These are phyloP conservation scores for Breynia disticha DNA, from an alignment of 441 rosid species.

Conservation along the genomic window DNA sequence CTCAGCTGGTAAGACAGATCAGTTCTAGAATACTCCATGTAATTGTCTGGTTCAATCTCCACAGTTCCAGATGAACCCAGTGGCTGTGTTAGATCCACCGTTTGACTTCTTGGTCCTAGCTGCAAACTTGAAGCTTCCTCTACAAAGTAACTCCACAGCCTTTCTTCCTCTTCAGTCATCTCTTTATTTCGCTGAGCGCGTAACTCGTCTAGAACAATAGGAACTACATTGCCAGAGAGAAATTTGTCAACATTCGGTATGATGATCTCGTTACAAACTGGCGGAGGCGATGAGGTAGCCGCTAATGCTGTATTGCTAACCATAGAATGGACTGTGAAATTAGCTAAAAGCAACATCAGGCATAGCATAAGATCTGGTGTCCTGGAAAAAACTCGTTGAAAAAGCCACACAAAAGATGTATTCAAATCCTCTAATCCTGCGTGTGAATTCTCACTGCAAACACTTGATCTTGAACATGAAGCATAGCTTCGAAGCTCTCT, in stretches of 20 bases:
- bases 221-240: conserved; percentile 10
- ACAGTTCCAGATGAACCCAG: conserved; percentile 32
- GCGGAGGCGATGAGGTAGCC: conserved; percentile 9
- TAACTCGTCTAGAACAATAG: conserved; percentile 1
- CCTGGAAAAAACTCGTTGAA: conserved; percentile 51
- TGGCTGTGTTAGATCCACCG: conserved; percentile 29
- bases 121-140: conserved; percentile 42
- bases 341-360: conserved; percentile 71
- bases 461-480: conserved; percentile 27
- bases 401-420: conserved; percentile 63
- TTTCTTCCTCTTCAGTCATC: conserved; percentile 23
- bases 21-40: conserved; percentile 36
- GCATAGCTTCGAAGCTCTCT: conserved; percentile 59
- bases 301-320: conserved; percentile 17
- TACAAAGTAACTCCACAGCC: conserved; percentile 41
- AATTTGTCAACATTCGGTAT: conserved; percentile 7
- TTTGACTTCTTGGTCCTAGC: conserved; percentile 13
- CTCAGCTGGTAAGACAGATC: conserved; percentile 45
- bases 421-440: conserved; percentile 41
- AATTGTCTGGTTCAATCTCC: conserved; percentile 39
- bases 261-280: not conserved
- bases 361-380: conserved; percentile 68
- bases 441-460: conserved; percentile 32
- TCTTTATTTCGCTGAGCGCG: conserved; percentile 11
- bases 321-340: conserved; percentile 57